Conservation (phyloP, 495 filamentous ascomycete species). For the Durotheca rogersii region DNA sequence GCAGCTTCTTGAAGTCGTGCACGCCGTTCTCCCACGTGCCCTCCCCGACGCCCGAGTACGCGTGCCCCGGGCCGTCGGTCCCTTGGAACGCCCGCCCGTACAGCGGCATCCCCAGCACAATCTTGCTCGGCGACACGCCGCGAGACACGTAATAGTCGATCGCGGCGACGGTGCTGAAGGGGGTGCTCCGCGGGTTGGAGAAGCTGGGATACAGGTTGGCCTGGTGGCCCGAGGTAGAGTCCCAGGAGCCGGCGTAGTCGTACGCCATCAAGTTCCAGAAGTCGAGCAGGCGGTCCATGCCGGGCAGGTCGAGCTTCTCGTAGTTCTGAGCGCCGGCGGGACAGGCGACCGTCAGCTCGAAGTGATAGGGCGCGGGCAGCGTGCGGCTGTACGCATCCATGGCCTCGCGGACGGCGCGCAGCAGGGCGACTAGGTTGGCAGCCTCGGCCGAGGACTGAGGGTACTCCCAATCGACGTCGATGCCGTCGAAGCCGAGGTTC, state of each 20-base stretch:
- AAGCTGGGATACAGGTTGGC: conserved; percentile 69
- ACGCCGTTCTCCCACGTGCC: conserved; percentile 84
- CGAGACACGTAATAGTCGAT: conserved; percentile 64
- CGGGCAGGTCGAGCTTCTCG: conserved; percentile 65
- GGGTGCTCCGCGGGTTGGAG: conserved; percentile 61
- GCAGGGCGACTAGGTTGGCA: conserved; percentile 70
- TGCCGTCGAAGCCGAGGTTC: conserved; percentile 60
- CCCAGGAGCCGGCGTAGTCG: conserved; percentile 80
- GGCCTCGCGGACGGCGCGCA: conserved; percentile 64
- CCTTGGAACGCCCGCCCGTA: conserved; percentile 84
- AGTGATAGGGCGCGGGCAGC: conserved; percentile 55
- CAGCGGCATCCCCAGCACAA: conserved; percentile 88
- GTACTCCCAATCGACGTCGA: conserved; percentile 68
- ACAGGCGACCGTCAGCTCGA: conserved; percentile 81
- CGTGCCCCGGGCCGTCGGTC: conserved; percentile 70
- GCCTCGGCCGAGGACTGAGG: conserved; percentile 56
- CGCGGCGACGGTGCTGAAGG: conserved; percentile 72
- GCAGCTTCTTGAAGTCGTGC: conserved; percentile 79
- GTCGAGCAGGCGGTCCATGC: conserved; percentile 81
- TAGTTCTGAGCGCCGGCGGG: conserved; percentile 69
- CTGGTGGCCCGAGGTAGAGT: conserved; percentile 70
- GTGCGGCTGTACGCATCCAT: conserved; percentile 57
- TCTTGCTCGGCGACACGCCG: conserved; percentile 65
- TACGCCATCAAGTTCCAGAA: conserved; percentile 96
- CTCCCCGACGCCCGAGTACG: conserved; percentile 70